Evolutionary conservation across 805 yeast genomes (phyloP).

Genomic region (Starmerella bombi): DNA sequence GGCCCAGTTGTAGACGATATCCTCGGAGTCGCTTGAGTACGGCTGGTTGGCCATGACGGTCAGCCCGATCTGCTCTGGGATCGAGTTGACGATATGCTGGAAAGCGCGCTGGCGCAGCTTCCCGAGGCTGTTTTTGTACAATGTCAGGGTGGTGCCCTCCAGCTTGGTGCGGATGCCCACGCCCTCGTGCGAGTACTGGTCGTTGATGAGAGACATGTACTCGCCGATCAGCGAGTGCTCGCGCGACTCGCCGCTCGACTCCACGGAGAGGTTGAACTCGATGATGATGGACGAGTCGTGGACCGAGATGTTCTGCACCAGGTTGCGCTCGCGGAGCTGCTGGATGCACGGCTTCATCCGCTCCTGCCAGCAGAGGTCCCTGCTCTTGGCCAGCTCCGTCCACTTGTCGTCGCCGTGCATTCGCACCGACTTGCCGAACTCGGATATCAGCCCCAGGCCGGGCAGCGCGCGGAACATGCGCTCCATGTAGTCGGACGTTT

Average conservation of each 20-base stretch:
- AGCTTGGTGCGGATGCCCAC: conserved; percentile 65
- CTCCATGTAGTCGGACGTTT: conserved; percentile 51
- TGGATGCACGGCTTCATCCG: conserved; percentile 42
- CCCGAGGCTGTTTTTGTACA: conserved; percentile 45
- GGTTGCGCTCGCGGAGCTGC: conserved; percentile 59
- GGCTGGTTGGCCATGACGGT: conserved; percentile 23
- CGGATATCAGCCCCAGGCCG: conserved; percentile 73
- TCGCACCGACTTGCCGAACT: conserved; percentile 70
- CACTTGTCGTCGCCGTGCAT: conserved; percentile 33
- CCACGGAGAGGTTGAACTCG: conserved; percentile 40
- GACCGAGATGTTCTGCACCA: conserved; percentile 58
- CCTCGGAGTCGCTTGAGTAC: conserved; percentile 23
- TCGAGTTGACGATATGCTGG: conserved; percentile 10
- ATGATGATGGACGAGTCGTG: conserved; percentile 68
- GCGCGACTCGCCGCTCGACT: conserved; percentile 41
- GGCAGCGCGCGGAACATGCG: conserved; percentile 54
- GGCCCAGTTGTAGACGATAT: conserved; percentile 24
- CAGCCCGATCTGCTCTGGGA: conserved; percentile 16
- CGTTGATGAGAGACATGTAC: conserved; percentile 71
- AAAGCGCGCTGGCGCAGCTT: conserved; percentile 31
- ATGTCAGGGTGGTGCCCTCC: conserved; percentile 52
- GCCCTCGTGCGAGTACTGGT: conserved; percentile 38
- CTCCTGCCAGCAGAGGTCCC: conserved; percentile 40
- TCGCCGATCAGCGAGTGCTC: conserved; percentile 65
- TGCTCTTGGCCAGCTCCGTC: conserved; percentile 24